Conservation (phyloP, 345 rosid genomes). For the Litchi chinensis region DNA sequence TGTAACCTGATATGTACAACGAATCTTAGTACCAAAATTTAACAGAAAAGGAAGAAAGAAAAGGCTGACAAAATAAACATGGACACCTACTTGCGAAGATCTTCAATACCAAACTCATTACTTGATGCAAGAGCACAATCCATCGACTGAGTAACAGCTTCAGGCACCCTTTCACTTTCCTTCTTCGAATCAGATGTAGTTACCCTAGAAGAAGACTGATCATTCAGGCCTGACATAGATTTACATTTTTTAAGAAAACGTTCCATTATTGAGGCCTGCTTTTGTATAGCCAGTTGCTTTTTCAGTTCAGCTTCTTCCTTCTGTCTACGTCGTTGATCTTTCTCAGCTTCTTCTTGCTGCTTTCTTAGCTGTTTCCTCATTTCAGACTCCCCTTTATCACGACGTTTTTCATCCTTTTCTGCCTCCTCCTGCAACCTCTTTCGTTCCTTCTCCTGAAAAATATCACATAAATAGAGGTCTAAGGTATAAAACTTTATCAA, state of each 20-base stretch:
- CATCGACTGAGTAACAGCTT: slow-evolving; percentile 48
- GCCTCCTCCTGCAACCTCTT: slow-evolving; percentile 63
- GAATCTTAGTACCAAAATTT: slow-evolving; percentile 20
- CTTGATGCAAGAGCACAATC: slow-evolving; percentile 60
- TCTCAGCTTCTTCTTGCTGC: slow-evolving; percentile 83
- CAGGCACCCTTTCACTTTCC: slow-evolving; percentile 37
- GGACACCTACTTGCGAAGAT: slow-evolving; percentile 60
- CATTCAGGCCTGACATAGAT: slow-evolving; percentile 38
- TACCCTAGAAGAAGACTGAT: slow-evolving; percentile 35
- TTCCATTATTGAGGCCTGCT: slow-evolving; percentile 94
- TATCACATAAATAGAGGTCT: background rate
- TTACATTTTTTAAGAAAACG: slow-evolving; percentile 71
- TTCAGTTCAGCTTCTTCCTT: slow-evolving; percentile 77
- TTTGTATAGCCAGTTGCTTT: slow-evolving; percentile 58
- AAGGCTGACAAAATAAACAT: background rate
- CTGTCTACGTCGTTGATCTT: slow-evolving; percentile 64
- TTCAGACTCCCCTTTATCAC: slow-evolving; percentile 70
- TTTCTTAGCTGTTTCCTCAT: slow-evolving; percentile 56
- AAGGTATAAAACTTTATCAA: slow-evolving; percentile 6
- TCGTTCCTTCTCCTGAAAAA: slow-evolving; percentile 69
- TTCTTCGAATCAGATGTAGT: slow-evolving; percentile 20
- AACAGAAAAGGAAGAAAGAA: slow-evolving; percentile 14
- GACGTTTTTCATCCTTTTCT: slow-evolving; percentile 52
- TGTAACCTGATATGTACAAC: slow-evolving; percentile 56
- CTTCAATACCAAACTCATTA: slow-evolving; percentile 45